phyloP scores from a whole-genome alignment of 352 stramenopile genomes.

The Globisporangium iwayamae region DNA sequence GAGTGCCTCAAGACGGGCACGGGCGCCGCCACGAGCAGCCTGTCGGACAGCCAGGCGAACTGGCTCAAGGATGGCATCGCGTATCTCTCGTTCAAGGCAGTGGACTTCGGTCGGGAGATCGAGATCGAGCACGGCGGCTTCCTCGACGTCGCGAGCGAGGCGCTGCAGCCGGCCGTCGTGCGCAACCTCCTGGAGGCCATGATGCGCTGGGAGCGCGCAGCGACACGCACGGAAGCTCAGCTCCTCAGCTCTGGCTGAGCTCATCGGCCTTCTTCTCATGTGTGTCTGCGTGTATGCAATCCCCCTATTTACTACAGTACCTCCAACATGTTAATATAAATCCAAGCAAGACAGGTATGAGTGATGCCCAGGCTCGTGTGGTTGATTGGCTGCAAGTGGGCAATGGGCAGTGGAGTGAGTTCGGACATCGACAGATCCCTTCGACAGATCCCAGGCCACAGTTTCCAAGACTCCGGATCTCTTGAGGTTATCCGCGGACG shows the following conservation, averaged over 20 bases:
- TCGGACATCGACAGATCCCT: too few relatives aligned
- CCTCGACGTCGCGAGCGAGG: constrained; percentile 25
- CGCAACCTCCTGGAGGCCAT: constrained; percentile 32
- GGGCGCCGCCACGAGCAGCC: constrained; percentile 13
- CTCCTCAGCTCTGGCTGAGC: not conserved
- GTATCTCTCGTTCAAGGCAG: constrained; percentile 39
- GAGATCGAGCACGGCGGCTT: constrained; percentile 38
- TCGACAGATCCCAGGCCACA: too few relatives aligned
- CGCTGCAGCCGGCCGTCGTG: constrained; percentile 20
- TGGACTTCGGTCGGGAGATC: constrained; percentile 27
- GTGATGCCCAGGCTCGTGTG: not conserved
- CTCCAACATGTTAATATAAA: constrained; percentile 1
- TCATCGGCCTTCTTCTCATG: not conserved
- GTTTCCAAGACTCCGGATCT: too few relatives aligned
- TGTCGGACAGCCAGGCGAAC: constrained; percentile 13
- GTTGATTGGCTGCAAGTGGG: too few relatives aligned
- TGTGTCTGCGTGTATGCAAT: not conserved
- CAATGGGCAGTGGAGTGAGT: too few relatives aligned
- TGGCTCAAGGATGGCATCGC: constrained; percentile 36
- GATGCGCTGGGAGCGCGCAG: constrained; percentile 18
- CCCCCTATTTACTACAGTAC: constrained; percentile 2
- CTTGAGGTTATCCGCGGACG: not conserved
- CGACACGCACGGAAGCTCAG: constrained; percentile 3
- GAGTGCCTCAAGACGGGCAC: constrained; percentile 24
- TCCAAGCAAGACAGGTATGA: not conserved